Evolutionary conservation across 257 asterid genomes (phyloP), one percentile per base, ranked within the genome.

Genomic region (Penstemon barbatus): DNA sequence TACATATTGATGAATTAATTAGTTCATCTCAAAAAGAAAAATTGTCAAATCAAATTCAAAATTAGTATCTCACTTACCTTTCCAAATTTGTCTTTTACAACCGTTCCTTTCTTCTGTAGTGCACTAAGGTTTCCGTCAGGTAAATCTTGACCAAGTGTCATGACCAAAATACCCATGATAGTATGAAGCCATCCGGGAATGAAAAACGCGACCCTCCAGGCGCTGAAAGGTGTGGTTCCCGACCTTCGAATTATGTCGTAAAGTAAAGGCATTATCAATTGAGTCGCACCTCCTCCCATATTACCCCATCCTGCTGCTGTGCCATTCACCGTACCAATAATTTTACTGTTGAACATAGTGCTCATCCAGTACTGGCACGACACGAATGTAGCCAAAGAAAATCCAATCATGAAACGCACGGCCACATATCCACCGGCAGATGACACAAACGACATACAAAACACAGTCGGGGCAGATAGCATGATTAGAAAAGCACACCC

Each of bases 361-460:
- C 37, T 60, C 51, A 33, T 60, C 65, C 65, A 60, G 7, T 60
- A 13, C 38, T 60, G 65, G 51, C 65, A 60, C 4, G 65, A 60
- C 40, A 60, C 65, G 19, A 60, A 60, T 1, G 65, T 60, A 11
- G 65, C 65, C 19, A 60, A 37, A 1, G 65, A 60, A 9, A 60
- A 40, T 3, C 65, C 65, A 19, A 60, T 60, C 65, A 60, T 60
- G 51, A 60, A 60, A 0, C 65, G 65, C 50, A 60, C 38, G 11
- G 19, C 12, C 9, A 60, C 12, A 19, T n/a, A 60, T 2, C 65
- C 65, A 0, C 18, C 11, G 12, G 65, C 50, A 0, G 65, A 60
- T 9, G 65, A 60, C 9, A 60, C 46, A 25, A 60, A 60, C 25
- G 46, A 15, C 37, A 39, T 25, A 5, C 11, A 12, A 10, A 60